Evolutionary conservation across 2,329 filamentous ascomycete species (phyloP), one percentile per base, ranked within the genome.

Genomic region (Neonectria punicea): DNA sequence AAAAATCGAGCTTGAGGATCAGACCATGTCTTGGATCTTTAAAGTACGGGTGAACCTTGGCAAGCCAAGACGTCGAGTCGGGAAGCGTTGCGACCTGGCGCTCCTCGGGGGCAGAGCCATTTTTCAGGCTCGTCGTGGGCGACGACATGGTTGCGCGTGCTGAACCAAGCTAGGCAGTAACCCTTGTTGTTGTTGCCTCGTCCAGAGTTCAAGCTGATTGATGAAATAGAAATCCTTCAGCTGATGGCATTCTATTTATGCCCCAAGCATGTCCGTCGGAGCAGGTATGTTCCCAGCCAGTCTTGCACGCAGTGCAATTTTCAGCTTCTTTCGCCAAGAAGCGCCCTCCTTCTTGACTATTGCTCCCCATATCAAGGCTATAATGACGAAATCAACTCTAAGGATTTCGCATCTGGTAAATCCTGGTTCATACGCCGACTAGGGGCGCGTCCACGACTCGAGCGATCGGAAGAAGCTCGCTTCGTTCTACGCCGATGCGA

Each of bases 31-130:
- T 56, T 1, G 76, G 72, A 25, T 77, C 63, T 20, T 72, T 66
- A 11, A 76, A 76, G 49, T 77, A 77, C 0, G 75, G 76, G 56
- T 77, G 74, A 0, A 76, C 28, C 3, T 69, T 75, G 5, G 73
- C 75, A 7, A 78, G 61, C 76, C 76, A 78, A 51, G 74, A 74
- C 13, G 63, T 67, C 5, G 72, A 70, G 46, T 70, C 59, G 1
- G 22, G 8, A 20, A 39, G n/a, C 0, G 20, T 36, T 0, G 58
- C 32, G 16, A 18, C 2, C 9, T 25, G 49, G 10, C 25, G 58
- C 25, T 36, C 65, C 8, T 58, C 49, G 14, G 47, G 28, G 4
- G 34, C 30, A 22, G 50, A 2, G 11, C n/a, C 25, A 7, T 46
- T 28, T 22, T 66, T 67, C n/a, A 68, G 22, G 53, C 69, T 72